Evolutionary conservation across 306 rosid genomes (phyloP), one percentile per base, ranked within the genome.

Genomic region (Amphicarpaea edgeworthii): DNA sequence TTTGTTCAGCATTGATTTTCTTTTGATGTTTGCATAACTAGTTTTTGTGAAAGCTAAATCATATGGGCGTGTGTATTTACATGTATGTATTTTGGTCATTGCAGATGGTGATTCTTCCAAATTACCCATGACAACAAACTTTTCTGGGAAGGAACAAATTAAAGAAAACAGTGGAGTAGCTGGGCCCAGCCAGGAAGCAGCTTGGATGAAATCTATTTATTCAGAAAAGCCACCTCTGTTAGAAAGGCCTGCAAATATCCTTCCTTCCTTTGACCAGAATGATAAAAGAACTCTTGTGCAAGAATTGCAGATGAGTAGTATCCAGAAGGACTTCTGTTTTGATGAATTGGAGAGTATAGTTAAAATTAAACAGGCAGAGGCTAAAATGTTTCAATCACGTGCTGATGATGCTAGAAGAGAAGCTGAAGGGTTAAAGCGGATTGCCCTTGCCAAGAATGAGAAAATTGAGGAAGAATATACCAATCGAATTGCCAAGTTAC

Each of bases 371-470:
- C 92, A 78, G 45, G 96, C 93, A 1, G 99, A 96, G 86, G 97
- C 98, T 19, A 87, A 90, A 82, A 89, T 96, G 98, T 96, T 96
- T 77, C 99, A 96, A 58, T 50, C 91, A 12, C 96, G 93, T 21
- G 93, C 99, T 1, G 97, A 96, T 42, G 96, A 90, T 26, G 99
- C 99, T 51, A 92, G 97, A 86, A 90, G 93, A 62, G 98, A 92
- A 51, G 97, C 99, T 12, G 98, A 92, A 78, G 96, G 91, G 69
- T 82, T 96, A 85, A 91, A 88, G 43, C 91, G 93, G 75, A 96
- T 96, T 80, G 90, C 97, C 51, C 71, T 87, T 50, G 93, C 98
- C 28, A 96, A 96, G 88, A 90, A 83, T 76, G 97, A 89, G 83
- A 92, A 89, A 80, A 76, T 85, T 53, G 98, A 92, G 42, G 96